phyloP scores from a whole-genome alignment of 495 filamentous ascomycete genomes.

The Penicillium bialowiezense region DNA sequence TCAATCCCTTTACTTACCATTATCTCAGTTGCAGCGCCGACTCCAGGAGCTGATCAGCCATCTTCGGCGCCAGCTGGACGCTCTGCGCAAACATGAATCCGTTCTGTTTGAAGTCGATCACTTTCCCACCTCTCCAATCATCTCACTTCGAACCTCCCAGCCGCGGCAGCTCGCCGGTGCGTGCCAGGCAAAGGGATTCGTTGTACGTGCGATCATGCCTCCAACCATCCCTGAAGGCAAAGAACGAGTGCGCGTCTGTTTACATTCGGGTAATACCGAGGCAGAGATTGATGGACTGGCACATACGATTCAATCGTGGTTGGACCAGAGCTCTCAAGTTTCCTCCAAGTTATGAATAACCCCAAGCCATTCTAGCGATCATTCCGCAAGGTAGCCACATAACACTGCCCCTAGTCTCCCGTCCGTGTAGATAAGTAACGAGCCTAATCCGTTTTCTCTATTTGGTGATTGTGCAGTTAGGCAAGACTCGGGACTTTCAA shows the following conservation, averaged over 20 bases:
- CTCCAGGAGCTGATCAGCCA: conserved; percentile 38
- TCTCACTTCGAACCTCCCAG: conserved; percentile 41
- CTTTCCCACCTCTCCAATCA: conserved; percentile 42
- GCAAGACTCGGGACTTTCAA: too few species aligned
- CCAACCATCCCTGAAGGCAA: conserved; percentile 47
- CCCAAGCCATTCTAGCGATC: too few species aligned
- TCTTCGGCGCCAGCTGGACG: conserved; percentile 29
- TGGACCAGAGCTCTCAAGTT: conserved; percentile 23
- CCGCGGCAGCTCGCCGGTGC: conserved; percentile 29
- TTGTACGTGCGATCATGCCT: conserved; percentile 47
- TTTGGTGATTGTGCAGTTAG: too few species aligned
- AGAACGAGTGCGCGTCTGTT: conserved; percentile 48
- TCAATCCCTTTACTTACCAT: neutral
- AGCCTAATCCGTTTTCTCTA: too few species aligned
- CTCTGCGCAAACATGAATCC: conserved; percentile 25
- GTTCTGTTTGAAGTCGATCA: conserved; percentile 36
- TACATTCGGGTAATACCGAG: conserved; percentile 49
- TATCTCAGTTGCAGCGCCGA: conserved; percentile 31
- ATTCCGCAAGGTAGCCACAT: too few species aligned
- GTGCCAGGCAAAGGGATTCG: conserved; percentile 34
- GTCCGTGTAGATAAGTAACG: too few species aligned
- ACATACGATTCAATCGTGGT: conserved; percentile 38
- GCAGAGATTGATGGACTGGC: conserved; percentile 44
- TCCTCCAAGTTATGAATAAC: conserved; percentile 19
- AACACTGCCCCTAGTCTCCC: too few species aligned